Percentiles rank a stretch among this genome's conserved stretches.
Conservation (phyloP, 495 filamentous ascomycete genomes). For the Chaetomium cochliodes region DNA sequence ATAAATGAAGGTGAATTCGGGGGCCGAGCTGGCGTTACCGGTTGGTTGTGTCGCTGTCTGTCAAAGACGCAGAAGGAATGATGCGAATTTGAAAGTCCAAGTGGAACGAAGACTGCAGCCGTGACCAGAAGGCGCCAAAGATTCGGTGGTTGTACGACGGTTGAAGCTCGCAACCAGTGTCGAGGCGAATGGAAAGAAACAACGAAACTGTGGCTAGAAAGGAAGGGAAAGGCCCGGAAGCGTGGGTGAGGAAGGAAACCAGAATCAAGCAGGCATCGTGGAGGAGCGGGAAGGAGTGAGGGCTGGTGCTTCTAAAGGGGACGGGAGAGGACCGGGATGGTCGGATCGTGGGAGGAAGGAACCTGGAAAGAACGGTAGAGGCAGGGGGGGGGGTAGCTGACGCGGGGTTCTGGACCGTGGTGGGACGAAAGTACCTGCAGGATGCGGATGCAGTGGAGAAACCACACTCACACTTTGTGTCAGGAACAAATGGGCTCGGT, state of each 20-base stretch:
- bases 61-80: conserved; percentile 44
- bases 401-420: conserved; percentile 12
- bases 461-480: neutral
- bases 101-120: conserved; percentile 22
- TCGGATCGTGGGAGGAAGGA: conserved; percentile 8
- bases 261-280: neutral
- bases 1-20: conserved; percentile 19
- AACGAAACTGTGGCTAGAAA: conserved; percentile 13
- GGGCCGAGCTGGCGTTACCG: neutral
- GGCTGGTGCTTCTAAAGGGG: neutral
- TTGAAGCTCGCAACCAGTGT: conserved; percentile 45
- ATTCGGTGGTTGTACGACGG: conserved; percentile 29
- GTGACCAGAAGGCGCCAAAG: conserved; percentile 22
- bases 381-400: conserved; percentile 3
- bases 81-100: conserved; percentile 31
- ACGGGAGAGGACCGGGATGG: neutral
- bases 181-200: conserved; percentile 28
- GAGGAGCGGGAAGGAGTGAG: neutral
- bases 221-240: conserved; percentile 31
- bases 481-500: neutral
- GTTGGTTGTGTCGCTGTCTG: conserved; percentile 30
- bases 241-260: conserved; percentile 25
- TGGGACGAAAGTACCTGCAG: conserved; percentile 9
- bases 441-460: neutral
- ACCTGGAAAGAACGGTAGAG: neutral